phyloP scores from a whole-genome alignment of 2,329 filamentous ascomycete species.

The Pseudogymnoascus sp. region DNA sequence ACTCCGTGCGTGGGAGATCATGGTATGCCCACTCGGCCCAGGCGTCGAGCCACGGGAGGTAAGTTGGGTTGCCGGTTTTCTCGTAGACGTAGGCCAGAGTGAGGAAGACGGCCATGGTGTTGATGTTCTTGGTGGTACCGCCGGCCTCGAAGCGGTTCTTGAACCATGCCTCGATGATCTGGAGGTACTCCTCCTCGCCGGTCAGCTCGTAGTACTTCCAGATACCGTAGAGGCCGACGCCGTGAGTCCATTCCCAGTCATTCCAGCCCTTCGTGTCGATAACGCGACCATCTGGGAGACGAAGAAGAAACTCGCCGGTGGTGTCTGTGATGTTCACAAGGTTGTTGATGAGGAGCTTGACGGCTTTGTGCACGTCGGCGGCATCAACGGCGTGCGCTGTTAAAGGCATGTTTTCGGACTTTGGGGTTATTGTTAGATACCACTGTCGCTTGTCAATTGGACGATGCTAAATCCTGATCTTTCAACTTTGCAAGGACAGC shows the following conservation, averaged over 20 bases:
- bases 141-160: constrained; percentile 29
- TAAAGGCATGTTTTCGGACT: constrained; percentile 29
- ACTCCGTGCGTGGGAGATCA: constrained; percentile 62
- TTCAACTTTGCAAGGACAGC: background rate
- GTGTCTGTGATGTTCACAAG: constrained; percentile 70
- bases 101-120: constrained; percentile 72
- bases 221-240: constrained; percentile 70
- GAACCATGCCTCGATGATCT: constrained; percentile 69
- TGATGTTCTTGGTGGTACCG: constrained; percentile 74
- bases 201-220: constrained; percentile 75
- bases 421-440: background rate
- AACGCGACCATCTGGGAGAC: constrained; percentile 60
- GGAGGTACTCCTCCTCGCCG: constrained; percentile 48
- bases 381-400: constrained; percentile 32
- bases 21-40: constrained; percentile 82
- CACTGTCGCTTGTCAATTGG: background rate
- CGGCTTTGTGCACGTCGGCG: constrained; percentile 41
- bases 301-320: constrained; percentile 65
- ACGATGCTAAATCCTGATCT: background rate
- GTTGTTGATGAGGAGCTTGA: constrained; percentile 61
- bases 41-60: constrained; percentile 67
- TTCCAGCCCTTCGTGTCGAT: constrained; percentile 83
- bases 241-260: constrained; percentile 78
- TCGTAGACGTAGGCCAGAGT: constrained; percentile 74
- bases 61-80: constrained; percentile 57